Conservation (phyloP, 2,329 filamentous ascomycete species). For the Moelleriella libera region DNA sequence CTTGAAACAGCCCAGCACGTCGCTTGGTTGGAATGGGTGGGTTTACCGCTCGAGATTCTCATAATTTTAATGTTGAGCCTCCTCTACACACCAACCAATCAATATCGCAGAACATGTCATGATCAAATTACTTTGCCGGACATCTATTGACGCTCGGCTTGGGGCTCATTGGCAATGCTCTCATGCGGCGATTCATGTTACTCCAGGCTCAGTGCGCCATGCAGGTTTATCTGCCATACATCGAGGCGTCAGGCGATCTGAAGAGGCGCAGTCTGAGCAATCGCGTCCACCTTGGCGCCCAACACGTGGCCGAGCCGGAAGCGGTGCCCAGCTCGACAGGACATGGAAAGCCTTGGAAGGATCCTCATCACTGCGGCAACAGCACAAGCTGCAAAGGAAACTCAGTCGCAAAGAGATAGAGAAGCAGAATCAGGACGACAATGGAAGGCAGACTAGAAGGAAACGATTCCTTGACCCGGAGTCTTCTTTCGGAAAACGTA, state of each 20-base stretch:
- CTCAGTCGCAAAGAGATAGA: constrained; percentile 26
- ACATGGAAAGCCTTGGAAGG: constrained; percentile 15
- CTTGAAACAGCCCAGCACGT: background rate
- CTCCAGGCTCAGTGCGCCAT: constrained; percentile 8
- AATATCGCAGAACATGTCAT: constrained; percentile 11
- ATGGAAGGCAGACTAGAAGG: constrained; percentile 27
- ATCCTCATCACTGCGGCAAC: constrained; percentile 15
- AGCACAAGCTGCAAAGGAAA: constrained; percentile 36
- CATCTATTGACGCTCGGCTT: background rate
- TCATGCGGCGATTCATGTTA: background rate
- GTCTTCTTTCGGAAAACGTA: constrained; percentile 36
- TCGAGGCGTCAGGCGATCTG: constrained; percentile 43
- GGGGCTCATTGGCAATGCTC: background rate
- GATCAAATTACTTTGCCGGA: constrained; percentile 2
- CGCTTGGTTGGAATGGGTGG: background rate
- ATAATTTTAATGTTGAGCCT: background rate
- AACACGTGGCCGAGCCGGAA: constrained; percentile 3
- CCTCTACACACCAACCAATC: background rate
- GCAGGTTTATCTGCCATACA: constrained; percentile 51
- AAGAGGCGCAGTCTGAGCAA: constrained; percentile 17
- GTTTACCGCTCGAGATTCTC: background rate
- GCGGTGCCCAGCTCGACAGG: constrained; percentile 2
- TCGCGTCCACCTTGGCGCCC: constrained; percentile 5
- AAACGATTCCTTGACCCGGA: constrained; percentile 38
- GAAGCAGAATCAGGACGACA: constrained; percentile 16